Evolutionary conservation across 108 stramenopile species (phyloP).

Genomic region (Cafeteria roenbergensis): DNA sequence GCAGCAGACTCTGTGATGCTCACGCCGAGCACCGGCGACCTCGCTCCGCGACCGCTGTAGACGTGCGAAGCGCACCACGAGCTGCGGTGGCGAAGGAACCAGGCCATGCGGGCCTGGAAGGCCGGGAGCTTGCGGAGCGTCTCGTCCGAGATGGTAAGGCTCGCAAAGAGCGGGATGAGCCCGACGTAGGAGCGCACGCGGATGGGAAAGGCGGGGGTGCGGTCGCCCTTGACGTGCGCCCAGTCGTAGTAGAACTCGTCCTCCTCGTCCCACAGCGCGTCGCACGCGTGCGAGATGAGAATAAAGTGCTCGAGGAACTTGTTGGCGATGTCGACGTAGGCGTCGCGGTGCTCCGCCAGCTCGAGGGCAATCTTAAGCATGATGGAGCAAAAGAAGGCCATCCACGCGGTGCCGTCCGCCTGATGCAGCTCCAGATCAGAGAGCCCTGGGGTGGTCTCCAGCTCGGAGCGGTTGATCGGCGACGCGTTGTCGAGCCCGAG

Average conservation of each 20-base stretch:
- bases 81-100: not conserved
- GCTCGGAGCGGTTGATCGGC: not conserved
- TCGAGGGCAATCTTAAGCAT: not conserved
- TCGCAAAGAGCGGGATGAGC: not conserved
- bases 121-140: not conserved
- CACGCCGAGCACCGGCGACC: too few species aligned
- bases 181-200: not conserved
- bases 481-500: not conserved
- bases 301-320: slow-evolving; percentile 1
- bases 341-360: not conserved
- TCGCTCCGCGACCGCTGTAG: too few species aligned
- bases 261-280: not conserved
- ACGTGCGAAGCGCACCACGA: too few species aligned
- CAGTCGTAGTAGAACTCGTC: not conserved
- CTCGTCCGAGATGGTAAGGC: not conserved
- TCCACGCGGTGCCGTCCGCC: not conserved
- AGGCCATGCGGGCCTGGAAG: not conserved
- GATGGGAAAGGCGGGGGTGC: not conserved
- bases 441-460: not conserved
- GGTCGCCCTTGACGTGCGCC: not conserved
- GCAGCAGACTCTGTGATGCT: too few species aligned
- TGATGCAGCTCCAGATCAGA: not conserved
- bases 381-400: not conserved
- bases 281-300: not conserved
- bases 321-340: not conserved